Evolutionary conservation across 2,329 filamentous ascomycete genomes (phyloP), one percentile per base, ranked within the genome.

Genomic region (Ceratocystis harringtonii): DNA sequence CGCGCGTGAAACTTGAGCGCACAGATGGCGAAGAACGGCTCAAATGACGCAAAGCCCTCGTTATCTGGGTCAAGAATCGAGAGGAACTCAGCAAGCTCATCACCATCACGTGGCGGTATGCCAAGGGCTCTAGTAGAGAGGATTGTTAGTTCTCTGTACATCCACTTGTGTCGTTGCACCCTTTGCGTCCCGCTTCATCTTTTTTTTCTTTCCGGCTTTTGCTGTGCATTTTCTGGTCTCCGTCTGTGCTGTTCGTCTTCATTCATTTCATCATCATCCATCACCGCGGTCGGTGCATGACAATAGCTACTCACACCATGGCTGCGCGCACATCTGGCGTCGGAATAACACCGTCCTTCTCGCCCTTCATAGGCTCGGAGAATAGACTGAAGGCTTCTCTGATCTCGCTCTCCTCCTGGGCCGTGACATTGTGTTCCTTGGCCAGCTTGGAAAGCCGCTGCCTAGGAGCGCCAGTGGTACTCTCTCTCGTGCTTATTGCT

Each of bases 381-480:
- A 97, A 99, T 6, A 97, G 81, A 25, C 83, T 80, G 75, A 94
- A 97, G 15, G 92, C 92, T 75, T 96, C 92, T 71, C 84, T 86
- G 72, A 99, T 96, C 76, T 96, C 91, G 70, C 83, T 81, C 76
- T 97, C 92, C 76, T 96, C 88, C 69, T 87, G 84, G 50, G 86
- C 87, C 15, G 84, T 87, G 72, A 97, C 84, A 74, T 91, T 87
- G 80, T 96, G 86, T 73, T 96, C 90, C 76, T 92, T 92, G 36
- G 92, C 92, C 71, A 96, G 89, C 75, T 91, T 95, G 67, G 92
- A 95, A 72, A 84, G 85, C 68, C 88, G 87, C 65, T 79, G 76
- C 67, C 64, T 68, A 63, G 72, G 69, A 72, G 72, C 70, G 44
- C 64, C 75, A 41, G 77, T 71, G 62, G 68, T 57, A 36, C 72